Conservation (phyloP, 768 basidiomycete genomes). For the Lactifluus pinguis region DNA sequence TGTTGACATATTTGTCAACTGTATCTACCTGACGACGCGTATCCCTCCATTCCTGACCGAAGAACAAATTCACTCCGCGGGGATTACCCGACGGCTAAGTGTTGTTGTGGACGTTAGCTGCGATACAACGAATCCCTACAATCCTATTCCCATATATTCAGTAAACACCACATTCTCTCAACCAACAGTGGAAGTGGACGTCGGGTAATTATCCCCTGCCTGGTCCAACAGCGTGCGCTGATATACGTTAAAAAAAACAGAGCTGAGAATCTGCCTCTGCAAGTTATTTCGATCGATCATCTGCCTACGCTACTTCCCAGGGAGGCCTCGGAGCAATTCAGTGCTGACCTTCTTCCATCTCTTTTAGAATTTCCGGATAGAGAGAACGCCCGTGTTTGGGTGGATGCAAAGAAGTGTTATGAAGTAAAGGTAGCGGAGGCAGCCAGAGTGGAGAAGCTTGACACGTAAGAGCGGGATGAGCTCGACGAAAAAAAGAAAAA, state of each 20-base stretch:
- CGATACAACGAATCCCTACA: constrained; percentile 97
- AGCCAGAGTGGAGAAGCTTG: constrained; percentile 25
- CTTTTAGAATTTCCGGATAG: constrained; percentile 68
- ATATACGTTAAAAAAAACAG: constrained; percentile 30
- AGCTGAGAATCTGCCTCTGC: constrained; percentile 55
- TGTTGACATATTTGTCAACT: constrained; percentile 97
- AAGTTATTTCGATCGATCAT: constrained; percentile 94
- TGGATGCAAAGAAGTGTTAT: constrained; percentile 79
- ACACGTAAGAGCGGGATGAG: neutral
- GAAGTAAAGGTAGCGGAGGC: constrained; percentile 55
- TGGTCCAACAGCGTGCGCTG: neutral
- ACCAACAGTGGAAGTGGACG: constrained; percentile 81
- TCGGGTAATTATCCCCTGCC: constrained; percentile 46
- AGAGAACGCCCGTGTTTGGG: constrained; percentile 68
- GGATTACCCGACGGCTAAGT: constrained; percentile 53
- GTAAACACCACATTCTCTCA: constrained; percentile 91
- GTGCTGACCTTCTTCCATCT: constrained; percentile 75
- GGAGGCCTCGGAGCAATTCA: constrained; percentile 97
- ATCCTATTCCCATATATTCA: constrained; percentile 91
- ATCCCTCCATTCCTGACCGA: constrained; percentile 79
- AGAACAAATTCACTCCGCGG: constrained; percentile 65
- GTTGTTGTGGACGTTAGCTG: constrained; percentile 97
- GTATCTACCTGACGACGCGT: constrained; percentile 87
- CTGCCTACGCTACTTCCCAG: constrained; percentile 90
- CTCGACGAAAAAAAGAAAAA: neutral